Conservation (phyloP, 345 rosid genomes). For the Eucalyptus polybractea region DNA sequence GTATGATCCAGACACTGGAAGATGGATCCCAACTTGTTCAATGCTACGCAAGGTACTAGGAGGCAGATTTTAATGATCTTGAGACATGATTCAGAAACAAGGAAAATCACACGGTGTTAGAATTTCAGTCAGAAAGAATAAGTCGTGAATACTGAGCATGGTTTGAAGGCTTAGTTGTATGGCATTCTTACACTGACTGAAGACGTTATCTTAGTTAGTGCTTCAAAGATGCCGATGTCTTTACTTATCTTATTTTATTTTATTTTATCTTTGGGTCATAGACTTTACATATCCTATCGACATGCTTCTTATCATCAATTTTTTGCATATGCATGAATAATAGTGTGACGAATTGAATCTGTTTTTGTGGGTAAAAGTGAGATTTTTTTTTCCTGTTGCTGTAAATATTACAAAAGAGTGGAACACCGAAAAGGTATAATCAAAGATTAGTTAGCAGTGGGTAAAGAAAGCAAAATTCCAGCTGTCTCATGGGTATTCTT, state of each 20-base stretch:
- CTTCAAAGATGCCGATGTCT: neutral
- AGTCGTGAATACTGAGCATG: neutral
- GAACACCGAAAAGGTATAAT: neutral
- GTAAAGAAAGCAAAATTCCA: neutral
- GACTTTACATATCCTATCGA: neutral
- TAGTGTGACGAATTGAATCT: neutral
- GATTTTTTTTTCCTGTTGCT: neutral
- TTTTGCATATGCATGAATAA: neutral
- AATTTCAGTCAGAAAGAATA: neutral
- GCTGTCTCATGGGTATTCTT: neutral
- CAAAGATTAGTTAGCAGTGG: neutral
- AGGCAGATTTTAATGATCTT: neutral
- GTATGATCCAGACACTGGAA: constrained; percentile 17
- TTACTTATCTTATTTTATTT: neutral
- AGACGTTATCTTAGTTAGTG: neutral
- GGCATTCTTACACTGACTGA: neutral
- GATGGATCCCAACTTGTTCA: constrained; percentile 13
- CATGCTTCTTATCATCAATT: neutral
- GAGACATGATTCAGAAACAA: neutral
- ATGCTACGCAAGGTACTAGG: constrained; percentile 18
- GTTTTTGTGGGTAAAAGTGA: neutral
- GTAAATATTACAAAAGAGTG: neutral
- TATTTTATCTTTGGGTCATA: too few relatives aligned
- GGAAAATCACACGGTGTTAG: neutral
- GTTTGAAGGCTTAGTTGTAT: neutral